phyloP scores from a whole-genome alignment of 345 rosid species.

The Garcia nutans region DNA sequence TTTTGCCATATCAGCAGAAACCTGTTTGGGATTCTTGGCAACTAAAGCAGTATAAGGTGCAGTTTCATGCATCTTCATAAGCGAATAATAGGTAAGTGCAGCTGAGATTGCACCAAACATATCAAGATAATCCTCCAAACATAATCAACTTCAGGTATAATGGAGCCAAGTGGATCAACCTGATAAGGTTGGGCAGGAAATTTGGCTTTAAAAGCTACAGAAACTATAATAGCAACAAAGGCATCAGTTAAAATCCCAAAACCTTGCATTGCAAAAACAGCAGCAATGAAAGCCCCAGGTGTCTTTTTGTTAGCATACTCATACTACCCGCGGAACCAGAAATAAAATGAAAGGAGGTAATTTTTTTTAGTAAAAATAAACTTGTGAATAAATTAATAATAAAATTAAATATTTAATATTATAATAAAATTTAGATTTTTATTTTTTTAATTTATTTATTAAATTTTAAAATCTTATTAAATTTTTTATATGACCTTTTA shows the following conservation, averaged over 20 bases:
- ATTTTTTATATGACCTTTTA: too few relatives aligned
- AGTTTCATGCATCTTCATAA: slow-evolving; percentile 58
- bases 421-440: too few relatives aligned
- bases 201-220: slow-evolving; percentile 34
- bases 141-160: slow-evolving; percentile 60
- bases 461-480: too few relatives aligned
- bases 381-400: too few relatives aligned
- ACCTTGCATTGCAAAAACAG: slow-evolving; percentile 83
- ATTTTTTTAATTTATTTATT: too few relatives aligned
- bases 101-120: slow-evolving; percentile 70
- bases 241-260: slow-evolving; percentile 69
- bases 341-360: too few relatives aligned
- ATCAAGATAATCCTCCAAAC: slow-evolving; percentile 68
- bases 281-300: slow-evolving; percentile 68
- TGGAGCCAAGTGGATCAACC: slow-evolving; percentile 38
- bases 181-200: slow-evolving; percentile 45
- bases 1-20: slow-evolving; percentile 67
- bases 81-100: slow-evolving; percentile 59
- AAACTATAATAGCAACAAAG: slow-evolving; percentile 42
- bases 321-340: too few relatives aligned
- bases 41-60: slow-evolving; percentile 77
- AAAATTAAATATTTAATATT: too few relatives aligned
- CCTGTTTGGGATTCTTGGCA: slow-evolving; percentile 59
- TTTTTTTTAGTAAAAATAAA: too few relatives aligned
- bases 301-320: slow-evolving; percentile 75